Percentiles rank a stretch among this genome's conserved stretches.
Evolutionary conservation across 2,329 filamentous ascomycete genomes (phyloP).

Genomic region (Pseudogymnoascus sp.): DNA sequence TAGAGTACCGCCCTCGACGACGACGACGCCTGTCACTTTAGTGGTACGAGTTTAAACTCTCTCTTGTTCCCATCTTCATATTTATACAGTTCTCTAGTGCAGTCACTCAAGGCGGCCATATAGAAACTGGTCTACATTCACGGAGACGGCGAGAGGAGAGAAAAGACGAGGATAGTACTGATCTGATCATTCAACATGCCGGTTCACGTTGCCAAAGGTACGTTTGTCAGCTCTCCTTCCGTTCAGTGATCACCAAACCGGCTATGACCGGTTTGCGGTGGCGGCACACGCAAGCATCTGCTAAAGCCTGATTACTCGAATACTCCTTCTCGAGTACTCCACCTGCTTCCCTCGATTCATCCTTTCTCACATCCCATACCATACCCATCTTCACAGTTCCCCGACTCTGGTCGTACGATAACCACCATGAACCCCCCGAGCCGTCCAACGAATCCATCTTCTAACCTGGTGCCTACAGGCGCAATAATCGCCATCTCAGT

Average conservation of each 20-base stretch:
- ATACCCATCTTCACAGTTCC: background rate
- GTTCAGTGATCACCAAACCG: background rate
- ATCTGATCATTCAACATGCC: slow-evolving; percentile 8
- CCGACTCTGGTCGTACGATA: background rate
- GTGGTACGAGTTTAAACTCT: background rate
- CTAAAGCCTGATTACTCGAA: background rate
- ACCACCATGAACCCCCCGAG: slow-evolving; percentile 24
- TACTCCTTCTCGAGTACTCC: background rate
- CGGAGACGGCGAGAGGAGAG: background rate
- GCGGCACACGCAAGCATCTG: background rate
- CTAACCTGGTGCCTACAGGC: slow-evolving; percentile 22
- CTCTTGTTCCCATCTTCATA: background rate
- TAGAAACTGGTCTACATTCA: background rate
- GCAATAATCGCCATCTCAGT: slow-evolving; percentile 26
- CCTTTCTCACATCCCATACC: slow-evolving; percentile 5
- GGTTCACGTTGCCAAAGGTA: slow-evolving; percentile 8
- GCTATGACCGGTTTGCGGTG: background rate
- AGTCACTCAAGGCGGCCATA: background rate
- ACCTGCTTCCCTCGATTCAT: background rate
- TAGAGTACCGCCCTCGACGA: background rate
- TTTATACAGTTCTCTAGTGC: background rate
- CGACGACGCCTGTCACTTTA: background rate
- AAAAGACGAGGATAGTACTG: background rate
- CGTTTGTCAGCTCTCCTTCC: background rate
- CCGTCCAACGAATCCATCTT: slow-evolving; percentile 17